Evolutionary conservation across 768 basidiomycete species (phyloP).

Genomic region (Lactarius akahatsu): DNA sequence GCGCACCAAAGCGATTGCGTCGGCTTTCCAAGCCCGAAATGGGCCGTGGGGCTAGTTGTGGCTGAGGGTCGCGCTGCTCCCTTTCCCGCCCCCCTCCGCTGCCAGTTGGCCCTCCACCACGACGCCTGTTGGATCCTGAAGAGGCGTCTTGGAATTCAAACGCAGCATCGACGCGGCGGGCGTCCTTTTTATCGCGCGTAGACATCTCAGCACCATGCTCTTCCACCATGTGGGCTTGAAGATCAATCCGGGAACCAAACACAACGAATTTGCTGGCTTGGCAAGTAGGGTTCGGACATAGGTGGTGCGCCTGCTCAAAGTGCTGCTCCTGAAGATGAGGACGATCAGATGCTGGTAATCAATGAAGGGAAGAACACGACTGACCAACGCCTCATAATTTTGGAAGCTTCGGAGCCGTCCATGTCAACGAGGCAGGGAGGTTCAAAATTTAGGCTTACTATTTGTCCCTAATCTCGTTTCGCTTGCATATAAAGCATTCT

Average conservation of each 20-base stretch:
- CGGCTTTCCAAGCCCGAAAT: conserved; percentile 44
- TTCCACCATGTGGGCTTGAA: conserved; percentile 88
- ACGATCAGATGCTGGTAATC: background rate
- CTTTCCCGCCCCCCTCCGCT: conserved; percentile 52
- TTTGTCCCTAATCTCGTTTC: conserved; percentile 73
- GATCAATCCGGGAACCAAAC: conserved; percentile 81
- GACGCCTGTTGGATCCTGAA: conserved; percentile 37
- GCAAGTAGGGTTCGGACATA: conserved; percentile 73
- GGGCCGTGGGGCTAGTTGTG: conserved; percentile 31
- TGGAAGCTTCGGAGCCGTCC: conserved; percentile 55
- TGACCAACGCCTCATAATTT: conserved; percentile 73
- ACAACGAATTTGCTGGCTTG: conserved; percentile 92
- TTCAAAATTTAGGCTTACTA: conserved; percentile 56
- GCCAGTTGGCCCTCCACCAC: conserved; percentile 41
- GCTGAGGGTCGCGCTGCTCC: conserved; percentile 42
- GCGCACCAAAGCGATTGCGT: conserved; percentile 61
- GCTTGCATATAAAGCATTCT: conserved; percentile 94
- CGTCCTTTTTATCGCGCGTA: conserved; percentile 65
- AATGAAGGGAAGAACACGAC: conserved; percentile 18
- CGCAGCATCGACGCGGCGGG: conserved; percentile 59
- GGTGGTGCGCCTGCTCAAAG: conserved; percentile 72
- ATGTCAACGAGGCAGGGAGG: conserved; percentile 9
- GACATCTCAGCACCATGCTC: conserved; percentile 77
- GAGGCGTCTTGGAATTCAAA: conserved; percentile 69
- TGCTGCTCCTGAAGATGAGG: conserved; percentile 58